phyloP scores from a whole-genome alignment of 1,284 basidiomycete genomes.

The Agaricales sp. region DNA sequence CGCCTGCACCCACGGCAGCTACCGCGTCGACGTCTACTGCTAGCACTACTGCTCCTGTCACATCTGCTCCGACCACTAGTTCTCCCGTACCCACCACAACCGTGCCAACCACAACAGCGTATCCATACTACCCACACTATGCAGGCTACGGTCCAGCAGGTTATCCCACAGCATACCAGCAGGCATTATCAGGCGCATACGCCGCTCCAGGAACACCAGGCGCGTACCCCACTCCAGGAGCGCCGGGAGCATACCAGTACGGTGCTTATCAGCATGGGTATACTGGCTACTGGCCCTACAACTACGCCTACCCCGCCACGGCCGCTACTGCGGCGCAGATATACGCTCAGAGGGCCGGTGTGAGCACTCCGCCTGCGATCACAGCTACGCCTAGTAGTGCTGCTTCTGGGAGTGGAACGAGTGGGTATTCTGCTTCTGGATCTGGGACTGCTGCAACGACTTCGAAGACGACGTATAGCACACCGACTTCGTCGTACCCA shows the following conservation, averaged over 20 bases:
- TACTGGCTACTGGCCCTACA: not conserved
- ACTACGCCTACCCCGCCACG: not conserved
- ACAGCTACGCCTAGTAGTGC: not conserved
- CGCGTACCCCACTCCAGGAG: not conserved
- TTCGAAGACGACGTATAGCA: not conserved
- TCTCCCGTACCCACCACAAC: conserved; percentile 26
- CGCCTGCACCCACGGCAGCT: conserved; percentile 9
- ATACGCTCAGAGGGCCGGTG: not conserved
- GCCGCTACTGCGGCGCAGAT: not conserved
- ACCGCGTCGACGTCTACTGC: conserved; percentile 34
- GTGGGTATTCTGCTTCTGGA: not conserved
- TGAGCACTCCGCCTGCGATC: not conserved
- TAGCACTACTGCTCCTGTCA: conserved; percentile 31
- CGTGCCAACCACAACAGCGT: no score
- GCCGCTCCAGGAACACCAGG: not conserved
- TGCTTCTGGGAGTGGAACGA: not conserved
- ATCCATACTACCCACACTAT: not conserved
- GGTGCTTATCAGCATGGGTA: not conserved
- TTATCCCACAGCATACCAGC: not conserved
- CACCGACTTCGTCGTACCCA: not conserved
- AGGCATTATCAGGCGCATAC: not conserved
- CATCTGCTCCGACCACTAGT: conserved; percentile 46
- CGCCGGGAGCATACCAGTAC: not conserved
- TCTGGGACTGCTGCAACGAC: not conserved
- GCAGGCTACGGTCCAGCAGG: not conserved